Evolutionary conservation across 2,329 filamentous ascomycete species (phyloP).

Genomic region (Zalaria sp.): DNA sequence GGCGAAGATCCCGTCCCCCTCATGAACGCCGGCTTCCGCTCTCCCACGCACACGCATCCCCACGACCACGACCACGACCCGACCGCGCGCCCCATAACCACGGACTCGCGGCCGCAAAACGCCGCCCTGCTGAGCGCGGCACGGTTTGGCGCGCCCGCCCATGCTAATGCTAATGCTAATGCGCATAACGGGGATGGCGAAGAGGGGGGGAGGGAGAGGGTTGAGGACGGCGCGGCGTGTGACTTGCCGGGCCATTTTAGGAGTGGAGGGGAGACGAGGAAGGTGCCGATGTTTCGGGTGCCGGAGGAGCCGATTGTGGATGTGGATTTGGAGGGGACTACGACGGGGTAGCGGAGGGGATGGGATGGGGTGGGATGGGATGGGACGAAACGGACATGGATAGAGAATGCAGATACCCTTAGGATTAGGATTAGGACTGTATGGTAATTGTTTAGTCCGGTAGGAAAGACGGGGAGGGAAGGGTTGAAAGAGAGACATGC

Average conservation of each 20-base stretch:
- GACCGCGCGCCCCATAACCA: background rate
- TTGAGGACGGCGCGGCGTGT: background rate
- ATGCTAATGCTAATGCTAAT: background rate
- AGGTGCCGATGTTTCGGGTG: slow-evolving; percentile 29
- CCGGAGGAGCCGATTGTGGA: slow-evolving; percentile 26
- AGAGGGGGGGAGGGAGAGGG: background rate
- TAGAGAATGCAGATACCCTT: no score
- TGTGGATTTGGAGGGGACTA: slow-evolving; percentile 12
- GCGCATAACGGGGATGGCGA: background rate
- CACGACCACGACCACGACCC: background rate
- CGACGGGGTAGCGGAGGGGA: no score
- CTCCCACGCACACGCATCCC: background rate
- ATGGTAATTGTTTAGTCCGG: no score
- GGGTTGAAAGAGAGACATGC: no score
- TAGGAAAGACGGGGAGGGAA: no score
- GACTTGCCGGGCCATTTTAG: slow-evolving; percentile 13
- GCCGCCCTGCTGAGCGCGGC: slow-evolving; percentile 1
- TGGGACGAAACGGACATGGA: no score
- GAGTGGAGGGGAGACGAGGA: slow-evolving; percentile 11
- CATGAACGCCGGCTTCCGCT: slow-evolving; percentile 10
- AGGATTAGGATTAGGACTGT: no score
- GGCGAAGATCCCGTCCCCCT: slow-evolving; percentile 8
- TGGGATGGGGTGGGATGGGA: no score
- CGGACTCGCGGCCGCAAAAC: background rate
- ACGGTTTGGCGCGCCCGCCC: background rate